Evolutionary conservation across 2,329 filamentous ascomycete species (phyloP).

Genomic region (Arthrobotrys iridis): DNA sequence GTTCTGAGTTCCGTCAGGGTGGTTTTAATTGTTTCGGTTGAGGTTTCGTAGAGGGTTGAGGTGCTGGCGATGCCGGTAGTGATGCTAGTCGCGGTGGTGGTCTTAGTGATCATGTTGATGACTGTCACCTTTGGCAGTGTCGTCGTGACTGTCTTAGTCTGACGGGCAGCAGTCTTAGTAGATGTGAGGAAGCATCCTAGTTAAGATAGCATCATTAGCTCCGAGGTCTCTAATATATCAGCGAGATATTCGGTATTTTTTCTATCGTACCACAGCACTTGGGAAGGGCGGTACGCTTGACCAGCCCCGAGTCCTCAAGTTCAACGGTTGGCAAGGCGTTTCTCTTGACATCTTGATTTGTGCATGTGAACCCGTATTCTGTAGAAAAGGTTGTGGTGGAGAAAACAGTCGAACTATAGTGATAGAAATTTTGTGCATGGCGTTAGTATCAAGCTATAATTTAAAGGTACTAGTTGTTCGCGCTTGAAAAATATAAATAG

Average conservation of each 20-base stretch:
- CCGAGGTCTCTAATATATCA: not conserved
- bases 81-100: not conserved
- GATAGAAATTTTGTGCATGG: not conserved
- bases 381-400: not conserved
- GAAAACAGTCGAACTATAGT: not conserved
- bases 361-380: not conserved
- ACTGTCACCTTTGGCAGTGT: conserved; percentile 27
- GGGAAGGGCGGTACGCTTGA: conserved; percentile 23
- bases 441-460: not conserved
- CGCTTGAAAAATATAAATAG: no score
- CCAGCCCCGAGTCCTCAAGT: not conserved
- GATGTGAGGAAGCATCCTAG: conserved; percentile 41
- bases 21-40: conserved; percentile 1
- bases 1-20: not conserved
- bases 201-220: not conserved
- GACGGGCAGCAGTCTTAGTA: conserved; percentile 18
- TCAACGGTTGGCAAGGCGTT: not conserved
- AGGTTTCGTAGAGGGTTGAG: conserved; percentile 5
- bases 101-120: conserved; percentile 20
- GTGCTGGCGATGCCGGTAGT: not conserved
- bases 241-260: not conserved
- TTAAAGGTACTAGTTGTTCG: no score
- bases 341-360: not conserved
- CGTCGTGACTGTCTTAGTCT: conserved; percentile 30
- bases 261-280: conserved; percentile 39